phyloP scores from a whole-genome alignment of 2,329 filamentous ascomycete genomes.

The Claviceps paspali region DNA sequence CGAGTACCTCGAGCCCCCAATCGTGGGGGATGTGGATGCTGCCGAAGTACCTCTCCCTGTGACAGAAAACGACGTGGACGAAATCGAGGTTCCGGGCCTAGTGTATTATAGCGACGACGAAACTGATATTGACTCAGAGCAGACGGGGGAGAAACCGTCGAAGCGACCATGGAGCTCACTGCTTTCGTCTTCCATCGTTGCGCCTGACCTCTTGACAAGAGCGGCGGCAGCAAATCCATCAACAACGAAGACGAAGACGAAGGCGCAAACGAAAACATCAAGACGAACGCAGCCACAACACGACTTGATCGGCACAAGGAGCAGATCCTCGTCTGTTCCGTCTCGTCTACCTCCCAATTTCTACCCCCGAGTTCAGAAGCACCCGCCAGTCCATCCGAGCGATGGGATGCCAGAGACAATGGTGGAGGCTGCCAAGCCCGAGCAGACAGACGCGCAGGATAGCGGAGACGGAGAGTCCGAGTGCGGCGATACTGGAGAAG shows the following conservation, averaged over 20 bases:
- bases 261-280: slow-evolving; percentile 10
- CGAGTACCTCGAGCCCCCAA: slow-evolving; percentile 9
- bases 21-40: slow-evolving; percentile 18
- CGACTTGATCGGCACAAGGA: slow-evolving; percentile 20
- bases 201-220: slow-evolving; percentile 15
- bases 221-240: background rate
- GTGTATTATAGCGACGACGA: slow-evolving; percentile 49
- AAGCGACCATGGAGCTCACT: slow-evolving; percentile 32
- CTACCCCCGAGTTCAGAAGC: background rate
- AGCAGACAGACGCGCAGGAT: background rate
- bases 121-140: slow-evolving; percentile 27
- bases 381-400: background rate
- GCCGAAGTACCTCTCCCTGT: slow-evolving; percentile 50
- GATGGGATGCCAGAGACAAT: slow-evolving; percentile 2
- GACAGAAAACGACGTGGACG: slow-evolving; percentile 52
- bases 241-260: too few species aligned
- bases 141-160: slow-evolving; percentile 18
- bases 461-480: slow-evolving; percentile 3
- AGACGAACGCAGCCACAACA: slow-evolving; percentile 21
- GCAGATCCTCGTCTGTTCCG: slow-evolving; percentile 35
- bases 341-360: slow-evolving; percentile 15
- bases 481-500: slow-evolving; percentile 28
- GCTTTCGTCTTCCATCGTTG: slow-evolving; percentile 10
- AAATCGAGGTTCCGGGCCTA: slow-evolving; percentile 67
- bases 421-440: background rate